phyloP scores from a whole-genome alignment of 768 basidiomycete species.

The Crassisporium funariophilum region DNA sequence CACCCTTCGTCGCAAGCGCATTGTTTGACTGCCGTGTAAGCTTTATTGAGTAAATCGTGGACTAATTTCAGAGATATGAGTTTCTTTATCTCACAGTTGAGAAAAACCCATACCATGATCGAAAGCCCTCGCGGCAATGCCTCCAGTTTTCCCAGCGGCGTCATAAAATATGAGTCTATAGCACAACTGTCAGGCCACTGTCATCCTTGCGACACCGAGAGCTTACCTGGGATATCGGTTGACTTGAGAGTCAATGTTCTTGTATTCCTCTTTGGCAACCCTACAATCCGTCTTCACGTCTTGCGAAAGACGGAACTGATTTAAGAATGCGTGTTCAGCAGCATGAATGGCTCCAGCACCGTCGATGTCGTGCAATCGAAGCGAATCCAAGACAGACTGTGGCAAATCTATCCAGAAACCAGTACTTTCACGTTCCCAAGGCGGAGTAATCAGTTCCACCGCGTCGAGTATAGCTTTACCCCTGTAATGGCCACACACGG shows the following conservation, averaged over 20 bases:
- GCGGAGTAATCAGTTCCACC: conserved; percentile 76
- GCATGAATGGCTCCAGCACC: conserved; percentile 84
- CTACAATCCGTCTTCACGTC: conserved; percentile 87
- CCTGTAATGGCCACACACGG: conserved; percentile 34
- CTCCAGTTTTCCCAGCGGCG: conserved; percentile 64
- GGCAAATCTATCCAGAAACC: conserved; percentile 85
- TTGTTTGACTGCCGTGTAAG: conserved; percentile 53
- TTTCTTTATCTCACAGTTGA: neutral
- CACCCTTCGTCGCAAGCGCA: conserved; percentile 78
- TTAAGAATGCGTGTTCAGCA: conserved; percentile 82
- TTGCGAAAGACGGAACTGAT: conserved; percentile 66
- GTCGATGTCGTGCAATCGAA: conserved; percentile 57
- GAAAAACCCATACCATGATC: conserved; percentile 60
- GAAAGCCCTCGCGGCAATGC: conserved; percentile 77
- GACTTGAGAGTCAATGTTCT: conserved; percentile 46
- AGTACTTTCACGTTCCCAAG: conserved; percentile 72
- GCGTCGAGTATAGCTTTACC: conserved; percentile 68
- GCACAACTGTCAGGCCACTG: neutral
- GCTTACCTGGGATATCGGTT: conserved; percentile 72
- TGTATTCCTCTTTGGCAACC: conserved; percentile 73
- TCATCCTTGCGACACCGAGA: neutral
- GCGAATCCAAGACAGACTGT: conserved; percentile 47
- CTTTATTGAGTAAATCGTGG: conserved; percentile 59
- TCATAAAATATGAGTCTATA: conserved; percentile 83
- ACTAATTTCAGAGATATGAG: conserved; percentile 35